phyloP scores from a whole-genome alignment of 1,139 yeast genomes.

The Yamadazyma sp. region DNA sequence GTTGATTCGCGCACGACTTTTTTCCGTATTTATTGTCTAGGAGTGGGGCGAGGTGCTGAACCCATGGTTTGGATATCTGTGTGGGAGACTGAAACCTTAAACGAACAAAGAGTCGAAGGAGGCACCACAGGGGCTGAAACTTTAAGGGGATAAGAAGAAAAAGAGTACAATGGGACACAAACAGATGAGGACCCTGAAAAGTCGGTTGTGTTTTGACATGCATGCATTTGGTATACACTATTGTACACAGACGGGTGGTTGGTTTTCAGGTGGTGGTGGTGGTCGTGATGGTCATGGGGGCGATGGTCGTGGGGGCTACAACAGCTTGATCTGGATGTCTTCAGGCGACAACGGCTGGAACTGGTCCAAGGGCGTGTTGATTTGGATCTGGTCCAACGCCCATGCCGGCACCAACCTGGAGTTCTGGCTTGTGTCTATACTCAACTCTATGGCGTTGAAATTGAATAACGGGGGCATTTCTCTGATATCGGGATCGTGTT shows the following conservation, averaged over 20 bases:
- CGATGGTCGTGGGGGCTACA: no score
- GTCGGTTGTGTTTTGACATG: no score
- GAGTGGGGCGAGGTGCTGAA: not conserved
- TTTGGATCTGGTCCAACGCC: constrained; percentile 24
- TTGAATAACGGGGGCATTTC: constrained; percentile 50
- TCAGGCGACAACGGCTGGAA: constrained; percentile 16
- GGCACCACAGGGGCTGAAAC: no score
- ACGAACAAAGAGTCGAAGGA: no score
- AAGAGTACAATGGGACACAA: no score
- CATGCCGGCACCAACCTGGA: constrained; percentile 38
- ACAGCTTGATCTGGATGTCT: constrained; percentile 13
- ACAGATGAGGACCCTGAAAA: no score
- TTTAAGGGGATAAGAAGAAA: no score
- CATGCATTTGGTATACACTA: not conserved
- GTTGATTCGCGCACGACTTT: constrained; percentile 3
- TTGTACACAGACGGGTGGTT: not conserved
- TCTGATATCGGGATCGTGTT: constrained; percentile 33
- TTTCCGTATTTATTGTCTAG: not conserved
- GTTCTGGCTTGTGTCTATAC: constrained; percentile 38
- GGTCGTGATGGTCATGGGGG: no score
- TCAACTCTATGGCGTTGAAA: constrained; percentile 50
- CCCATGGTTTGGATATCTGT: not conserved
- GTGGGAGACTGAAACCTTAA: not conserved
- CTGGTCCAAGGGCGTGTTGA: constrained; percentile 14
- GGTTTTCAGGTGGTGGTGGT: not conserved